These are phyloP conservation scores for Thymus mandschuricus DNA, from an alignment of 257 asterid species.

Conservation along the genomic window DNA sequence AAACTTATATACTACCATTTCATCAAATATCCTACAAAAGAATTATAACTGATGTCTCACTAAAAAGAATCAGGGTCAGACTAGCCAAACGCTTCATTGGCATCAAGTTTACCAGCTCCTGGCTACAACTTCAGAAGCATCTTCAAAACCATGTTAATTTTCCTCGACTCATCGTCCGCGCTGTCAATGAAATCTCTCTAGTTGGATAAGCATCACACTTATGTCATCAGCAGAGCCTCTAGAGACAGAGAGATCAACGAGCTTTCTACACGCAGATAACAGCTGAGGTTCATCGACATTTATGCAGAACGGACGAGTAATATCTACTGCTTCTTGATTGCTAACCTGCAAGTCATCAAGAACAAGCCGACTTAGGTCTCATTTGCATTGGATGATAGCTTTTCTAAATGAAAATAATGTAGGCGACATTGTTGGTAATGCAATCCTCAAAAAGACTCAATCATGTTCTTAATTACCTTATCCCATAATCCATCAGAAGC, in stretches of 20 bases:
- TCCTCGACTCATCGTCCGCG: not conserved
- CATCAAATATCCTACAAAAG: conserved; percentile 18
- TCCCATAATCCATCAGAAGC: conserved; percentile 99
- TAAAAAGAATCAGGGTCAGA: conserved; percentile 2
- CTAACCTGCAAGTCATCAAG: conserved; percentile 52
- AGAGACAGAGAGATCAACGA: conserved; percentile 65
- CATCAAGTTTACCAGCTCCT: not conserved
- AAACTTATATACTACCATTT: conserved; percentile 22
- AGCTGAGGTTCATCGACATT: conserved; percentile 44
- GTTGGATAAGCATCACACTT: conserved; percentile 67
- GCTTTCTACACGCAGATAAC: conserved; percentile 70
- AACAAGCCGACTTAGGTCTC: not conserved
- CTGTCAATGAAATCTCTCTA: conserved; percentile 30
- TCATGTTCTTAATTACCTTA: conserved; percentile 45
- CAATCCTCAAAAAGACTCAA: not conserved
- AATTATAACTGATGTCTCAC: not conserved
- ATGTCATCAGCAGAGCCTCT: conserved; percentile 81
- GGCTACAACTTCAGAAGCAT: not conserved
- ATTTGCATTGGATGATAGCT: not conserved
- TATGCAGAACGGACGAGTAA: conserved; percentile 51
- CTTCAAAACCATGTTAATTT: not conserved
- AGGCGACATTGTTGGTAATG: not conserved
- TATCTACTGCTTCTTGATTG: conserved; percentile 84
- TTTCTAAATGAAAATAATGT: not conserved
- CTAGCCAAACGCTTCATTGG: not conserved